A percentile compares a stretch with the other conserved stretches of the same genome.
phyloP scores from a whole-genome alignment of 306 rosid species.

The Cotoneaster glaucophyllus region DNA sequence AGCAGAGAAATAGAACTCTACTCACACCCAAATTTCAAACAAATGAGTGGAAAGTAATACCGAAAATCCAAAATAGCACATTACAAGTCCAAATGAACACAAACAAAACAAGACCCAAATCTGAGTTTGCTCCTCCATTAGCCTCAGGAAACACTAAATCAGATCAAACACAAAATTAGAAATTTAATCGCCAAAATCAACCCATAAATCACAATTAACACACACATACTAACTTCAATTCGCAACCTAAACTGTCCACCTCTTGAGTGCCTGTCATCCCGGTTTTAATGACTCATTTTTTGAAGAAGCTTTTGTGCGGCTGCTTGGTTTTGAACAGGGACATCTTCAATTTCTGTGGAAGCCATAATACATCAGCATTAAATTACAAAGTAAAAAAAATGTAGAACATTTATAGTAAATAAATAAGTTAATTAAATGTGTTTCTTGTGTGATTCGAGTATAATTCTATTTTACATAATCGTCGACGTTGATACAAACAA shows the following conservation, averaged over 20 bases:
- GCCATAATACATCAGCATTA: background rate
- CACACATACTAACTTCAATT: no score
- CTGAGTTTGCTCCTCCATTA: background rate
- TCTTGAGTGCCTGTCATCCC: conserved; percentile 25
- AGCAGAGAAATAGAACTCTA: no score
- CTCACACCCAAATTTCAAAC: no score
- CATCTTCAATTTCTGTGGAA: conserved; percentile 59
- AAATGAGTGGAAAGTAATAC: no score
- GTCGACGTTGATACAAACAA: background rate
- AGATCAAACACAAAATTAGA: no score
- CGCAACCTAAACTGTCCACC: conserved; percentile 42
- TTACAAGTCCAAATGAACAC: background rate
- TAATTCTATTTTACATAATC: background rate
- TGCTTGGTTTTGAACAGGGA: conserved; percentile 88
- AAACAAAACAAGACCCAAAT: background rate
- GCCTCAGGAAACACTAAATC: background rate
- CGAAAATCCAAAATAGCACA: background rate
- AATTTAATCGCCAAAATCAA: no score
- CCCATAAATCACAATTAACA: no score
- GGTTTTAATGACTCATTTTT: conserved; percentile 53
- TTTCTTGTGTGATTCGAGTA: background rate
- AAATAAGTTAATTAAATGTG: background rate
- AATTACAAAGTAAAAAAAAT: background rate
- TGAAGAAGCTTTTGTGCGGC: conserved; percentile 87
- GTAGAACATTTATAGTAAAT: background rate